Evolutionary conservation across 2,329 filamentous ascomycete species (phyloP).

Genomic region (Fusarium nanum): DNA sequence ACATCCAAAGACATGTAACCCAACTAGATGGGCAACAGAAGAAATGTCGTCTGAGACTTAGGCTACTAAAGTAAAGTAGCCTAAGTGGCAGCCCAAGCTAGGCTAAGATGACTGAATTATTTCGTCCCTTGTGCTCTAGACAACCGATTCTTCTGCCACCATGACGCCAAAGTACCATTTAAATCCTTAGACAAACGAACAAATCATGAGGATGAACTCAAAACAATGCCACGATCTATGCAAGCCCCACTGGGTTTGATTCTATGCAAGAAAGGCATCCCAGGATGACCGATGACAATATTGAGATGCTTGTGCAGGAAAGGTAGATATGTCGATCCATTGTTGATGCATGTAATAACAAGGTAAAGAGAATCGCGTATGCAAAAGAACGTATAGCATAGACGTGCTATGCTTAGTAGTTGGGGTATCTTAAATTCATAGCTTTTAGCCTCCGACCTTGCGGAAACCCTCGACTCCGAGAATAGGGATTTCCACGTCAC

Average conservation of each 20-base stretch:
- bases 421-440: conserved; percentile 7
- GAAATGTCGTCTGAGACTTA: too few species aligned
- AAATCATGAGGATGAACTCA: conserved; percentile 26
- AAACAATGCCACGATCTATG: conserved; percentile 25
- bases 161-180: conserved; percentile 12
- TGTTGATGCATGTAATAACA: conserved; percentile 13
- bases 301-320: conserved; percentile 33
- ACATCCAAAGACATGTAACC: conserved; percentile 26
- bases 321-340: conserved; percentile 29
- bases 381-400: conserved; percentile 12
- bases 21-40: neutral
- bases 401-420: neutral
- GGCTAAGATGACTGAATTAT: too few species aligned
- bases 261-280: conserved; percentile 25
- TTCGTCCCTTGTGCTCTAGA: too few species aligned
- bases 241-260: conserved; percentile 6
- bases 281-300: conserved; percentile 26
- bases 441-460: conserved; percentile 48
- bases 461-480: conserved; percentile 58
- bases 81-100: too few species aligned
- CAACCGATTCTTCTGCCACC: too few species aligned
- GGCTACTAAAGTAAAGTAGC: too few species aligned
- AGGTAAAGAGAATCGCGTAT: conserved; percentile 14
- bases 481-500: conserved; percentile 70
- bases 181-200: conserved; percentile 33